phyloP scores from a whole-genome alignment of 768 basidiomycete genomes.

The Amanita subjunquillea region DNA sequence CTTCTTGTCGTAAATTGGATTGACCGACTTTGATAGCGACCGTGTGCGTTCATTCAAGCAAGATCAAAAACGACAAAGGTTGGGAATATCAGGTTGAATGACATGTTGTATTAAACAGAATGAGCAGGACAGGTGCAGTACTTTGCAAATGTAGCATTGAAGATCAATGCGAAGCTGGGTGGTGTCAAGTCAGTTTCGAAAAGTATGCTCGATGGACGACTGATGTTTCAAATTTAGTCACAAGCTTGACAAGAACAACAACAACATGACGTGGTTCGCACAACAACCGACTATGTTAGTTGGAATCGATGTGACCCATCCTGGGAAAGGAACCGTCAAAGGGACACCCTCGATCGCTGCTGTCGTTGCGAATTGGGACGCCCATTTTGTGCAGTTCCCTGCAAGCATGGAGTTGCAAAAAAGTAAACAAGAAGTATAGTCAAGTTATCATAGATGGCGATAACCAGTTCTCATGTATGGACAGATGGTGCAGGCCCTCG shows the following conservation, averaged over 20 bases:
- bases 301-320: constrained; percentile 78
- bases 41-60: constrained; percentile 64
- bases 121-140: constrained; percentile 49
- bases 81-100: constrained; percentile 17
- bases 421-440: constrained; percentile 60
- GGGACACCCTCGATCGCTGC: constrained; percentile 80
- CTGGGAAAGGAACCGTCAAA: constrained; percentile 60
- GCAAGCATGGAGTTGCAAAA: constrained; percentile 67
- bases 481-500: constrained; percentile 71
- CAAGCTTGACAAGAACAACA: constrained; percentile 33
- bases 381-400: constrained; percentile 57
- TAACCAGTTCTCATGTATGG: background rate
- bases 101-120: constrained; percentile 13
- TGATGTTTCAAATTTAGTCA: constrained; percentile 22
- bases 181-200: constrained; percentile 51
- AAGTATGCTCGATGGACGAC: constrained; percentile 1
- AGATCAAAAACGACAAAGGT: constrained; percentile 58
- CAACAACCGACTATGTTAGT: constrained; percentile 66
- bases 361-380: constrained; percentile 71
- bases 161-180: constrained; percentile 78
- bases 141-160: constrained; percentile 74
- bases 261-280: constrained; percentile 50
- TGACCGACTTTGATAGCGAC: constrained; percentile 29
- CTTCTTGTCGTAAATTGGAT: background rate
- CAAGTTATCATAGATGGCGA: background rate